Conservation (phyloP, 768 basidiomycete species). For the Mycena vitilis region DNA sequence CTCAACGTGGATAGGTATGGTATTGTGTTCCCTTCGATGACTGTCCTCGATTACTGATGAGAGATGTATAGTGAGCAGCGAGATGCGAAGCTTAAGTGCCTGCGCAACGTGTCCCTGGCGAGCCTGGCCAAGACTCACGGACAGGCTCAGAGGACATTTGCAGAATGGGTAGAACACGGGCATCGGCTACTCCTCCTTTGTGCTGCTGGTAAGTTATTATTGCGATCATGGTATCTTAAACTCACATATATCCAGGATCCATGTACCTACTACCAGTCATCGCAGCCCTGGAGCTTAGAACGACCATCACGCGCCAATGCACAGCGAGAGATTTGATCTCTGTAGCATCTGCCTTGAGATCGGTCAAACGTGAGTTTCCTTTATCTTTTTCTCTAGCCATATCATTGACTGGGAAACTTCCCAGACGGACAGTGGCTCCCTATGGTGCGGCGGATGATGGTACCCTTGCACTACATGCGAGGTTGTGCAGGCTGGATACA, state of each 20-base stretch:
- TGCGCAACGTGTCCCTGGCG: not conserved
- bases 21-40: too few relatives aligned
- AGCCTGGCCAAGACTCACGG: not conserved
- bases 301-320: not conserved
- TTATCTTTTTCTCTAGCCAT: too few relatives aligned
- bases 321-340: not conserved
- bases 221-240: too few relatives aligned
- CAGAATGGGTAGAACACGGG: not conserved
- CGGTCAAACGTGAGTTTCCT: not conserved
- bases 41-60: not conserved
- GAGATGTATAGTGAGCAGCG: not conserved
- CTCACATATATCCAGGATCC: not conserved
- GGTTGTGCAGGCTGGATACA: not conserved
- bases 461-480: constrained; percentile 1
- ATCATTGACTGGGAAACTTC: too few relatives aligned
- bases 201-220: not conserved
- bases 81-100: too few relatives aligned
- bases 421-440: constrained; percentile 8
- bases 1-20: constrained; percentile 9
- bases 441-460: constrained; percentile 1
- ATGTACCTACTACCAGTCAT: not conserved
- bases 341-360: not conserved
- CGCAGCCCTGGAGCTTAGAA: not conserved
- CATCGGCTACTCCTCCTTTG: not conserved
- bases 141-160: not conserved